These are phyloP conservation scores for Colletotrichum godetiae DNA, from an alignment of 2,329 filamentous ascomycete genomes.

Conservation along the genomic window DNA sequence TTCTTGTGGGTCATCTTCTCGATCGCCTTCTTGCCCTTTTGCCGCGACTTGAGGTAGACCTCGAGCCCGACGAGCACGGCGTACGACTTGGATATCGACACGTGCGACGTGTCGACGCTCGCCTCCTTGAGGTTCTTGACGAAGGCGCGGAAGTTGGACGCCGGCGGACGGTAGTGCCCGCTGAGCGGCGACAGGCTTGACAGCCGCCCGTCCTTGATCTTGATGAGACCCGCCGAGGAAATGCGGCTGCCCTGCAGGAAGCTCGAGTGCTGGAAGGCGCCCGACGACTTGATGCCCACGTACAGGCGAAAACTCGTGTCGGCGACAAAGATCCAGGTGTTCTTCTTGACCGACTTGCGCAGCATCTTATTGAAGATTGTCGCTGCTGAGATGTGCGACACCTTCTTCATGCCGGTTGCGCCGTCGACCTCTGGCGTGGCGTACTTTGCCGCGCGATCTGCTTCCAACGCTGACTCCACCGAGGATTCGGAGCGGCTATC, in stretches of 20 bases:
- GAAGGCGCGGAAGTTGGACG: conserved; percentile 85
- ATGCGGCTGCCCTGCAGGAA: conserved; percentile 88
- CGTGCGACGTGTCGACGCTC: conserved; percentile 82
- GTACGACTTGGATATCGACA: conserved; percentile 85
- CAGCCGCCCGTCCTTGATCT: conserved; percentile 84
- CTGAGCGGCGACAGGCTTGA: conserved; percentile 76
- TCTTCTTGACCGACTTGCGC: conserved; percentile 82
- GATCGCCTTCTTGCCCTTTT: conserved; percentile 68
- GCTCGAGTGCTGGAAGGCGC: conserved; percentile 90
- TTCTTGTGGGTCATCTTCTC: conserved; percentile 63
- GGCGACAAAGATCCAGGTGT: conserved; percentile 94
- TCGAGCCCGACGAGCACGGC: conserved; percentile 86
- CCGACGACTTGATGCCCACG: conserved; percentile 89
- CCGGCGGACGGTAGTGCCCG: conserved; percentile 88
- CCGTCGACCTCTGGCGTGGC: conserved; percentile 72
- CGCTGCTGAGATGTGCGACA: conserved; percentile 75
- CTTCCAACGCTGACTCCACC: conserved; percentile 61
- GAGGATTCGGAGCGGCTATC: conserved; percentile 50
- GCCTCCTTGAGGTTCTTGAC: conserved; percentile 77
- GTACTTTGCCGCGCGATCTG: conserved; percentile 72
- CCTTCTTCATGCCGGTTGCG: conserved; percentile 64
- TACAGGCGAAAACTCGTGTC: conserved; percentile 89
- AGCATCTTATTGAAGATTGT: conserved; percentile 83
- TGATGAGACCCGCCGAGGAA: conserved; percentile 84
- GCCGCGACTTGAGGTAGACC: conserved; percentile 77